These are phyloP conservation scores for Colletotrichum cereale DNA, from an alignment of 2,329 filamentous ascomycete species.

Conservation along the genomic window DNA sequence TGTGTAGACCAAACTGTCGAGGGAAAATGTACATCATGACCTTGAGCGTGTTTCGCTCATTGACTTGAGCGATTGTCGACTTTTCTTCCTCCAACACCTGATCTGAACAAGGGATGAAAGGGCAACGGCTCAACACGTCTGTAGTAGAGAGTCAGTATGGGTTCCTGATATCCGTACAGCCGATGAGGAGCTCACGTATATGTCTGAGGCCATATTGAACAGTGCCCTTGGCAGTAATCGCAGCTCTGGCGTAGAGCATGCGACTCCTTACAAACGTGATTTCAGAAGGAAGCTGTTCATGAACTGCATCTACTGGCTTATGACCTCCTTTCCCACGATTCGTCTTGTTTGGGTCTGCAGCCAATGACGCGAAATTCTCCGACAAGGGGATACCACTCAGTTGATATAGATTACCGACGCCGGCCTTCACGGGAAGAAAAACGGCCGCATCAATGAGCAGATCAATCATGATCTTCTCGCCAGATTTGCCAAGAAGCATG, in stretches of 20 bases:
- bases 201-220: constrained; percentile 82
- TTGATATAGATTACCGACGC: constrained; percentile 79
- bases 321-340: constrained; percentile 17
- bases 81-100: neutral
- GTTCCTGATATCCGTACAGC: neutral
- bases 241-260: constrained; percentile 86
- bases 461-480: constrained; percentile 82
- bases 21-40: constrained; percentile 96
- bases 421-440: constrained; percentile 73
- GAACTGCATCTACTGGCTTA: constrained; percentile 2
- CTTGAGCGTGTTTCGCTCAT: constrained; percentile 70
- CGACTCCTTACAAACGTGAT: constrained; percentile 84
- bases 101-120: constrained; percentile 41
- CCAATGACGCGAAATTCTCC: constrained; percentile 47
- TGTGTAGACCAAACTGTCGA: constrained; percentile 88
- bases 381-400: constrained; percentile 74
- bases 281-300: constrained; percentile 59
- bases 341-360: neutral
- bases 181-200: constrained; percentile 74
- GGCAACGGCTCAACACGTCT: constrained; percentile 86
- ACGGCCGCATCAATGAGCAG: constrained; percentile 83
- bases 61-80: constrained; percentile 35
- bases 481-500: constrained; percentile 78
- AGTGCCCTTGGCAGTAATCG: constrained; percentile 74
- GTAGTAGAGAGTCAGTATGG: constrained; percentile 13